Evolutionary conservation across 805 yeast genomes (phyloP).

Genomic region (Suhomyces tanzawaensis): DNA sequence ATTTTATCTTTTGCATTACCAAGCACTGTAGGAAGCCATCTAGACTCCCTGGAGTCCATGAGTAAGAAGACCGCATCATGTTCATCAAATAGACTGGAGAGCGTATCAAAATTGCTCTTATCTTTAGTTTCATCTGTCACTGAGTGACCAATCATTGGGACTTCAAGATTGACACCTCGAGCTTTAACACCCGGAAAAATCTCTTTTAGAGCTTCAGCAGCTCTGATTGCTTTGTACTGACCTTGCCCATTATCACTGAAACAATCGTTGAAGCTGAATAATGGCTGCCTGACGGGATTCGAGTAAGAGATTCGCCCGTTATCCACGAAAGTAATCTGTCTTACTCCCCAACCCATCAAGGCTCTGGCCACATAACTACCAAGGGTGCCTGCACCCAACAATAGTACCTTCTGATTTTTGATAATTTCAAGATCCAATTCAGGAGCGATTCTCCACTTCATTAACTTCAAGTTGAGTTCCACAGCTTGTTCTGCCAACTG

Average conservation of each 20-base stretch:
- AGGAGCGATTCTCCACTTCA: constrained; percentile 97
- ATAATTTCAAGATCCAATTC: constrained; percentile 66
- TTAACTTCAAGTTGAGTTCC: constrained; percentile 82
- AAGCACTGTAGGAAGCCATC: constrained; percentile 96
- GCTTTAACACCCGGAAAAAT: constrained; percentile 78
- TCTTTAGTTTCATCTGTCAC: constrained; percentile 55
- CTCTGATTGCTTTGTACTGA: constrained; percentile 69
- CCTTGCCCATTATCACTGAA: constrained; percentile 62
- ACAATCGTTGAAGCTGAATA: constrained; percentile 81
- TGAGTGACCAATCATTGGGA: constrained; percentile 97
- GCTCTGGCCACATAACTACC: constrained; percentile 90
- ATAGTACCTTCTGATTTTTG: constrained; percentile 57
- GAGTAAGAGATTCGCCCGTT: constrained; percentile 86
- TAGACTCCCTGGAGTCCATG: constrained; percentile 92
- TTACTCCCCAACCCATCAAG: constrained; percentile 91
- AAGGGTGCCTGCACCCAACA: constrained; percentile 95
- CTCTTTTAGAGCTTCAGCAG: constrained; percentile 67
- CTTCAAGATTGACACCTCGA: constrained; percentile 62
- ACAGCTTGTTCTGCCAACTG: constrained; percentile 89
- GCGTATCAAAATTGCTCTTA: constrained; percentile 45
- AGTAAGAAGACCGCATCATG: constrained; percentile 80
- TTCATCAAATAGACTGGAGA: constrained; percentile 51
- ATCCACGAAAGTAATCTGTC: constrained; percentile 83
- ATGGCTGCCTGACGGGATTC: constrained; percentile 93
- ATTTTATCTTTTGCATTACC: constrained; percentile 64